Percentiles rank a stretch among this genome's conserved stretches.
Conservation (phyloP, 2,329 filamentous ascomycete genomes). For the Calonectria pseudoreteaudii region DNA sequence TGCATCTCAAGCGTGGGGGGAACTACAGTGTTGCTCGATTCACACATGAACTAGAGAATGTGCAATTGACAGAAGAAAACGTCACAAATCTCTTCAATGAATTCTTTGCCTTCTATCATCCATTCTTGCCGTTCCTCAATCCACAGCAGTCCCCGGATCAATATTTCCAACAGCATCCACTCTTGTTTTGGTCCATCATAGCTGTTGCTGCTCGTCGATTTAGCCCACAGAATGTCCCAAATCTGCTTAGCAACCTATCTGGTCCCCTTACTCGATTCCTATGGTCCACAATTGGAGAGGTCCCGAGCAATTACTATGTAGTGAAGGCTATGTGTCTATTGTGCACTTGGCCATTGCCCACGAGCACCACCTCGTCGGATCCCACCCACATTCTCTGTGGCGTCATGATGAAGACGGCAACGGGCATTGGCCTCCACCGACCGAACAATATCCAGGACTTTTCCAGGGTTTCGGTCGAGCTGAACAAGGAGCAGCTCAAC, state of each 20-base stretch:
- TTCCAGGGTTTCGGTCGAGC: slow-evolving; percentile 77
- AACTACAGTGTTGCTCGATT: slow-evolving; percentile 71
- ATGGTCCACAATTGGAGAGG: slow-evolving; percentile 82
- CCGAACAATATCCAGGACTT: slow-evolving; percentile 88
- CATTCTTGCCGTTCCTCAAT: slow-evolving; percentile 81
- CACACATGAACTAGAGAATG: slow-evolving; percentile 71
- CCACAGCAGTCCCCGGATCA: slow-evolving; percentile 74
- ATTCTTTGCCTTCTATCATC: slow-evolving; percentile 82
- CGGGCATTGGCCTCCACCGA: slow-evolving; percentile 84
- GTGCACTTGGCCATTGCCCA: slow-evolving; percentile 86
- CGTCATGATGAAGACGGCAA: slow-evolving; percentile 89
- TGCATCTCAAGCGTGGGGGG: slow-evolving; percentile 74
- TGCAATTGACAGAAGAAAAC: slow-evolving; percentile 73
- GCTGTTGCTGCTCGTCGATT: slow-evolving; percentile 81
- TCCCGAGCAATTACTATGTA: slow-evolving; percentile 82
- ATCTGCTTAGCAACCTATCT: slow-evolving; percentile 75
- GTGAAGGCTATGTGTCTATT: slow-evolving; percentile 84
- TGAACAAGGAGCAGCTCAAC: slow-evolving; percentile 82
- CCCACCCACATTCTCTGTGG: slow-evolving; percentile 85
- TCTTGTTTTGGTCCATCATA: slow-evolving; percentile 89
- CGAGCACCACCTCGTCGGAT: slow-evolving; percentile 83
- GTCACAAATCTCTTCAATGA: slow-evolving; percentile 76
- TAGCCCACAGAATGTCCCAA: slow-evolving; percentile 64
- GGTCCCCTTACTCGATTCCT: slow-evolving; percentile 77
- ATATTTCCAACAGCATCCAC: slow-evolving; percentile 80